Base-by-base conservation (phyloP, 2,329 filamentous ascomycete species). In the Alternaria viburni region DNA sequence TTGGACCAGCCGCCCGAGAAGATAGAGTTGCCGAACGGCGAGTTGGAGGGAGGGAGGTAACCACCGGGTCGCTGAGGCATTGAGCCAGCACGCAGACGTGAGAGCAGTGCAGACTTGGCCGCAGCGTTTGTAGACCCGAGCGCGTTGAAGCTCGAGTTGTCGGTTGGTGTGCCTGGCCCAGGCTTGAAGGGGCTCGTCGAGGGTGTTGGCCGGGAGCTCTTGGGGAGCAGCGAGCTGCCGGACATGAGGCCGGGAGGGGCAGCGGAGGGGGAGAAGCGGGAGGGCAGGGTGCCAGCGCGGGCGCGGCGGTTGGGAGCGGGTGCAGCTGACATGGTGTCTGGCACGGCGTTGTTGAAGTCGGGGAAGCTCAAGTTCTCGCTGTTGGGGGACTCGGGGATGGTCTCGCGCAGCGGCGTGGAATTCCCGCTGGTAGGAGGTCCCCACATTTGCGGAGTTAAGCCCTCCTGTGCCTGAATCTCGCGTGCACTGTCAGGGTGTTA, bases 381-480 rank as follows among this genome's bases (percentile, higher is more conserved):
- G 69, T 92, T 96, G 30, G 96, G 96, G 36, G 95, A 97, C 82
- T 99, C 96, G 68, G 95, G 94, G 65, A 99, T 98, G 69, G 95
- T 97, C 83, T 98, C 96, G 76, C 96, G 93, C 55, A 99, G 87
- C 71, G 96, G 96, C 45, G 95, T 97, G 19, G 95, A 97, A 81
- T 97, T 95, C 69, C 95, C 96, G 79, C 95, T 97, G 59, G 95
- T 97, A 52, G 96, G 95, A 69, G 96, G 95, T 11, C 96, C 93
- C 96, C 96, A 98, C 56, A 90, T 81, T 80, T 88, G 86, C 76
- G 86, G 90, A 78, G 85, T 83, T 54, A 97, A 86, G 55, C 94
- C 94, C 86, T 98, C 95, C 83, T 97, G 94, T 58, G 94, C 94
- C 83, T 98, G 95, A 66, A 98, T 97, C 81, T 99, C 96, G 80